Evolutionary conservation across 1,284 basidiomycete species (phyloP).

Genomic region (Heterobasidion occidentale): DNA sequence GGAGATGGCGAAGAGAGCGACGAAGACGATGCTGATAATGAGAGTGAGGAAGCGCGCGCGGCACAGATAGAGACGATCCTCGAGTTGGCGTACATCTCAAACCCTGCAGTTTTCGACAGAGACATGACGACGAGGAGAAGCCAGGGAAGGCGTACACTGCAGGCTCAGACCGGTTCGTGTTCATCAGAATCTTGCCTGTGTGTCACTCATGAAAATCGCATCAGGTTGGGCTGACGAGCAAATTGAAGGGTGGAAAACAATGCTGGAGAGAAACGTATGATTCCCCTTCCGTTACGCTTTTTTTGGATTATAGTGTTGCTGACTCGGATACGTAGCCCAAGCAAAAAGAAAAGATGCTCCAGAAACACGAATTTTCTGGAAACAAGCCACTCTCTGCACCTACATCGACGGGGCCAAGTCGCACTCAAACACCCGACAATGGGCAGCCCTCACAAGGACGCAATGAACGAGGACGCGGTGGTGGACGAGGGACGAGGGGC

Average conservation of each 20-base stretch:
- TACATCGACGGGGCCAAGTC: constrained; percentile 3
- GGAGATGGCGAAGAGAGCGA: constrained; percentile 57
- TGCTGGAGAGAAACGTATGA: constrained; percentile 75
- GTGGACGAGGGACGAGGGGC: constrained; percentile 25
- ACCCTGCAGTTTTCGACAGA: constrained; percentile 70
- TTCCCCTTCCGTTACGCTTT: constrained; percentile 3
- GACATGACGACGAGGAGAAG: constrained; percentile 65
- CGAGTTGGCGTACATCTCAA: constrained; percentile 68
- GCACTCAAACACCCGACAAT: constrained; percentile 10
- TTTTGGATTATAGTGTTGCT: too few species aligned
- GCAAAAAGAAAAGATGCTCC: constrained; percentile 56
- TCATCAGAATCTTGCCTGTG: neutral
- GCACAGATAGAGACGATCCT: constrained; percentile 52
- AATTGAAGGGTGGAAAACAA: constrained; percentile 82
- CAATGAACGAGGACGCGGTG: constrained; percentile 17
- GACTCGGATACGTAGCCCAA: constrained; percentile 40
- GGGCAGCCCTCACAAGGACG: constrained; percentile 13
- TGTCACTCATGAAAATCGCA: neutral
- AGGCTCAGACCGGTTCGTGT: constrained; percentile 47
- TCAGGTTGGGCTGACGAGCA: constrained; percentile 70
- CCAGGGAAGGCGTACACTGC: constrained; percentile 57
- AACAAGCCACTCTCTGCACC: constrained; percentile 33
- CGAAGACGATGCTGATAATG: constrained; percentile 37
- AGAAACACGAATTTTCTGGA: constrained; percentile 68
- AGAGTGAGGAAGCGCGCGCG: constrained; percentile 28